These are phyloP conservation scores for Cytospora paraplurivora DNA, from an alignment of 2,329 filamentous ascomycete species.

Conservation along the genomic window DNA sequence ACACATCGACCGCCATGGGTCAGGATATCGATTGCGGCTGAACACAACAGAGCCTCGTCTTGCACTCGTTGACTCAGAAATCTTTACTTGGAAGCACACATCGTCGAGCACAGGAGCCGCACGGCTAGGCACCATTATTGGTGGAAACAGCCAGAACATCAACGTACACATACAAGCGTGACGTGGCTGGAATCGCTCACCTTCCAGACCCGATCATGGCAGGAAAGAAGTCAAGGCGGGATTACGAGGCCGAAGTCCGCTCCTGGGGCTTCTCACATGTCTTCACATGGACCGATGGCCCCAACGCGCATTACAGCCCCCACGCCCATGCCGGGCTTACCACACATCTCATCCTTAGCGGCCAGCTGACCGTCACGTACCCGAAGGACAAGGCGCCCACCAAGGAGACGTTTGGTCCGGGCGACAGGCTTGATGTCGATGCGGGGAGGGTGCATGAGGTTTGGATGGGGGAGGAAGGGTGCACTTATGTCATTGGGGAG, in stretches of 20 bases:
- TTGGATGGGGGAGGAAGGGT: constrained; percentile 66
- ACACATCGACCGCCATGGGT: not conserved
- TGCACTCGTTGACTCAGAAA: not conserved
- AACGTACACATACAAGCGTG: not conserved
- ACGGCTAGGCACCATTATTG: not conserved
- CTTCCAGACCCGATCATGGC: constrained; percentile 13
- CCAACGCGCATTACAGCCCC: constrained; percentile 68
- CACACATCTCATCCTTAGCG: constrained; percentile 68
- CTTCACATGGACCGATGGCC: constrained; percentile 71
- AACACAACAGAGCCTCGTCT: not conserved
- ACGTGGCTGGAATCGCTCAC: not conserved
- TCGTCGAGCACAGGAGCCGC: not conserved
- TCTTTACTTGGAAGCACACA: not conserved
- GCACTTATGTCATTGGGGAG: constrained; percentile 68
- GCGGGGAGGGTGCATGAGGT: constrained; percentile 67
- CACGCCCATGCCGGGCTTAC: constrained; percentile 66
- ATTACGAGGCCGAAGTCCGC: constrained; percentile 62
- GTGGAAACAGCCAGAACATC: not conserved
- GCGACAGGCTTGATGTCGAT: constrained; percentile 67
- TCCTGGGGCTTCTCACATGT: constrained; percentile 71
- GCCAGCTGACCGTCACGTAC: constrained; percentile 67
- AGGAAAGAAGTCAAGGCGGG: constrained; percentile 43
- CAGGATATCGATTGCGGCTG: not conserved
- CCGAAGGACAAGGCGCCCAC: constrained; percentile 57
- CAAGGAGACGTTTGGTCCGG: constrained; percentile 62